Conservation (phyloP, 202 grass and related monocot species). For the Hordeum pubiflorum region DNA sequence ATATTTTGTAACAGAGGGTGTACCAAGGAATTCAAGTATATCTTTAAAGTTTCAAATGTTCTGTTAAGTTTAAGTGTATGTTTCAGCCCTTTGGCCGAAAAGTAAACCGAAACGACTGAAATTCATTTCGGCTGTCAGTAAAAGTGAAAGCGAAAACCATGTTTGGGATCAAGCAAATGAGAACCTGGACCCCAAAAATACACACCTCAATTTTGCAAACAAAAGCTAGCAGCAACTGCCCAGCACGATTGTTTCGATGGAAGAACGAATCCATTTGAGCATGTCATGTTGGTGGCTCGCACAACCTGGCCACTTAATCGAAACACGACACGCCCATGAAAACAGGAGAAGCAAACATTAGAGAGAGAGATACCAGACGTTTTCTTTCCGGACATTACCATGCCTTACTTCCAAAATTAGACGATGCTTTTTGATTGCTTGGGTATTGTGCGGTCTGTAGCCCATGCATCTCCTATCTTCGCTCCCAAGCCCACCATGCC, state of each 20-base stretch:
- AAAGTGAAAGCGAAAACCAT: too few species aligned
- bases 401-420: neutral
- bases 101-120: too few species aligned
- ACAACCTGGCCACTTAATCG: neutral
- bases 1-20: too few species aligned
- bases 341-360: neutral
- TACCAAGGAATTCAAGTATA: too few species aligned
- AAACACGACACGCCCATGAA: neutral
- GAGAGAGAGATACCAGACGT: neutral
- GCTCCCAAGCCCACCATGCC: conserved; percentile 18
- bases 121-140: too few species aligned
- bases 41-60: too few species aligned
- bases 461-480: conserved; percentile 34
- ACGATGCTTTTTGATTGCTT: neutral
- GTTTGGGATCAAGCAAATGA: too few species aligned
- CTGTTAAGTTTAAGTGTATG: too few species aligned
- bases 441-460: conserved; percentile 19
- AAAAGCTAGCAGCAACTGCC: neutral
- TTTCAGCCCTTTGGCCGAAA: too few species aligned
- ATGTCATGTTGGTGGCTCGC: conserved; percentile 28
- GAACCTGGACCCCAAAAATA: too few species aligned
- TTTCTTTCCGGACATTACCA: too few species aligned
- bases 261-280: neutral
- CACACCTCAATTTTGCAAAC: neutral
- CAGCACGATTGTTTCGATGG: neutral